Conservation (phyloP, 108 stramenopile species). For the Stephanodiscus minutulus region DNA sequence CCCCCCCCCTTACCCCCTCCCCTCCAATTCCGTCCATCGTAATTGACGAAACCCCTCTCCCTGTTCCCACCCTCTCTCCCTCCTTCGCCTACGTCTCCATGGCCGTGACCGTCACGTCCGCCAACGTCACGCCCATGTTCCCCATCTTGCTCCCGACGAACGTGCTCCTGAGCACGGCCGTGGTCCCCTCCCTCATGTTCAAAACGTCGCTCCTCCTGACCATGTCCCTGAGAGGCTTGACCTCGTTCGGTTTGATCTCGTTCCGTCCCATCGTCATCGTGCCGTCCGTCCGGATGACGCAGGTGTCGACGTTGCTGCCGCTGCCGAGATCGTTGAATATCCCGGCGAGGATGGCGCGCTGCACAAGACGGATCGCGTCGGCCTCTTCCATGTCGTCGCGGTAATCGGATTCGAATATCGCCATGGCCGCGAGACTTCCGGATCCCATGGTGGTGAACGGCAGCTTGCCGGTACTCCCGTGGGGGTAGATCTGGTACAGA, state of each 20-base stretch:
- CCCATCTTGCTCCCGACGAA: conserved; percentile 50
- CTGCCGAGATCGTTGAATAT: conserved; percentile 98
- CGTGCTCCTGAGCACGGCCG: conserved; percentile 66
- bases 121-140: conserved; percentile 47
- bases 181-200: conserved; percentile 73
- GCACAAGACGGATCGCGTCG: conserved; percentile 91
- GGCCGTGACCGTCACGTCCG: conserved; percentile 61
- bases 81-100: conserved; percentile 54
- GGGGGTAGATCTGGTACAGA: conserved; percentile 96
- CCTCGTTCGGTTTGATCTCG: conserved; percentile 78
- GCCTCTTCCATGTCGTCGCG: conserved; percentile 88
- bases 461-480: conserved; percentile 94
- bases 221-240: conserved; percentile 60
- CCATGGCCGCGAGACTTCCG: conserved; percentile 98
- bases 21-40: neutral
- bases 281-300: conserved; percentile 89
- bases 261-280: conserved; percentile 69
- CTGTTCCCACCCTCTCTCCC: neutral
- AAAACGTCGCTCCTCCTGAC: conserved; percentile 66
- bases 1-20: neutral
- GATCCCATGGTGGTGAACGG: conserved; percentile 99
- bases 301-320: conserved; percentile 93
- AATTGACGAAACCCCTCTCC: too few species aligned
- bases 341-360: conserved; percentile 93
- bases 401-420: conserved; percentile 93